Conservation (phyloP, 2,329 filamentous ascomycete genomes). For the Periconia macrospinosa region DNA sequence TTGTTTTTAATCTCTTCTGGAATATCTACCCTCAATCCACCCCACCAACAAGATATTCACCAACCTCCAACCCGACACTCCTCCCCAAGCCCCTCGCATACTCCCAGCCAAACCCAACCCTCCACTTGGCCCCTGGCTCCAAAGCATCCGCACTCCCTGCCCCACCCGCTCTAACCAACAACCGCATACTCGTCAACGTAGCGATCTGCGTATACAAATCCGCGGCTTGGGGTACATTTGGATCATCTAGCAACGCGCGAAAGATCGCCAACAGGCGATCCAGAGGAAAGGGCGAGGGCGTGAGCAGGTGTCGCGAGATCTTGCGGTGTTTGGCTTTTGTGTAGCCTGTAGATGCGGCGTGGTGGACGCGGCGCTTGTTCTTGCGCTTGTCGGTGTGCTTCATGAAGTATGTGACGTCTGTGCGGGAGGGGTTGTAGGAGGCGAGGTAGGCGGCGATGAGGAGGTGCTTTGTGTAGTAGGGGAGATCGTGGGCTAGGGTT, state of each 20-base stretch:
- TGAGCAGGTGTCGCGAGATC: conserved; percentile 75
- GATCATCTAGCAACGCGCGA: conserved; percentile 59
- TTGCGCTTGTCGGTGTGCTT: conserved; percentile 61
- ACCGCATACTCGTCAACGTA: conserved; percentile 69
- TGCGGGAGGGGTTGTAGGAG: conserved; percentile 75
- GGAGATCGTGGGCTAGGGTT: conserved; percentile 55
- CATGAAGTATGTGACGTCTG: conserved; percentile 75
- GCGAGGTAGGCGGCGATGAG: conserved; percentile 79
- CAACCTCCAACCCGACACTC: conserved; percentile 75
- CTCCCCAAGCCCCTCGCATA: conserved; percentile 70
- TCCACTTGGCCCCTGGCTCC: conserved; percentile 73
- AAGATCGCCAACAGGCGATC: conserved; percentile 81
- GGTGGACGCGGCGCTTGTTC: conserved; percentile 45
- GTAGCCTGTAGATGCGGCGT: conserved; percentile 17
- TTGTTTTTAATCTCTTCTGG: no score
- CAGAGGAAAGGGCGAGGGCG: conserved; percentile 74
- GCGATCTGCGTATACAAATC: conserved; percentile 62
- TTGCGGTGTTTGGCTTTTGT: conserved; percentile 62
- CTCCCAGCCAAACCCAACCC: conserved; percentile 79
- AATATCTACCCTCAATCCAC: conserved; percentile 24
- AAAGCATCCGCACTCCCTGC: conserved; percentile 61
- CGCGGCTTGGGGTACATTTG: conserved; percentile 46
- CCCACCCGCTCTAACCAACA: conserved; percentile 67
- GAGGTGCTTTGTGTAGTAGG: conserved; percentile 72
- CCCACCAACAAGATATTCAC: conserved; percentile 59